Evolutionary conservation across 768 basidiomycete genomes (phyloP), one percentile per base, ranked within the genome.

Genomic region (Mycena polygramma): DNA sequence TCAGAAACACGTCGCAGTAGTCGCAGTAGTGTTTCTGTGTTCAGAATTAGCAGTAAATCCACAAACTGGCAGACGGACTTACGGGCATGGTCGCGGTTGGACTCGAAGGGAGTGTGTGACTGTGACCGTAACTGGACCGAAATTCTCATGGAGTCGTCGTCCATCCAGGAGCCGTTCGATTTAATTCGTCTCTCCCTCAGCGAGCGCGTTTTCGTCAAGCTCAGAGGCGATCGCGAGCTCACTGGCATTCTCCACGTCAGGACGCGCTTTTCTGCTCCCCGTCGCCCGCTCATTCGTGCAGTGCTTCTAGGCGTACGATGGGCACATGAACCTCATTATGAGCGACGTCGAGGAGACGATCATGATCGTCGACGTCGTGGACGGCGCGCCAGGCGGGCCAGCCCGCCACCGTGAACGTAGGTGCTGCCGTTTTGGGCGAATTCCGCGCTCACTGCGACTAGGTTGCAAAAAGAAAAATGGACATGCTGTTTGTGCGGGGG

Each of bases 281-380:
- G 49, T 52, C 24, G 30, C 71, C 68, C 63, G 46, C 70, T 72
- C 35, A 69, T 63, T 67, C 69, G 66, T 15, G 22, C 13, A 24
- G 36, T 30, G 30, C 30, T 70, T 74, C 15, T 76, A 99, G 98
- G 98, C 98, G 24, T 99, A 99, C 77, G 98, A 99, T 83, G 98
- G 97, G n/a, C 98, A 99, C 81, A 99, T 99, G 98, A 99, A 99
- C 81, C 87, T 99, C 75, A 98, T 99, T 72, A 86, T 99, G 75
- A 96, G 95, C 76, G 95, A 98, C 77, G 98, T 98, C 19, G 97
- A 98, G 79, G 98, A 99, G 83, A 96, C 93, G 3, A 95, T 99
- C 71, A 94, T 97, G 90, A 87, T 98, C 71, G 95, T 98, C n/a
- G 96, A 98, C 73, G 83, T 87, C 2, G 83, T 87, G n/a, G 96